phyloP scores from a whole-genome alignment of 78 protist species.

The Dictyostelium brefeldianum region DNA sequence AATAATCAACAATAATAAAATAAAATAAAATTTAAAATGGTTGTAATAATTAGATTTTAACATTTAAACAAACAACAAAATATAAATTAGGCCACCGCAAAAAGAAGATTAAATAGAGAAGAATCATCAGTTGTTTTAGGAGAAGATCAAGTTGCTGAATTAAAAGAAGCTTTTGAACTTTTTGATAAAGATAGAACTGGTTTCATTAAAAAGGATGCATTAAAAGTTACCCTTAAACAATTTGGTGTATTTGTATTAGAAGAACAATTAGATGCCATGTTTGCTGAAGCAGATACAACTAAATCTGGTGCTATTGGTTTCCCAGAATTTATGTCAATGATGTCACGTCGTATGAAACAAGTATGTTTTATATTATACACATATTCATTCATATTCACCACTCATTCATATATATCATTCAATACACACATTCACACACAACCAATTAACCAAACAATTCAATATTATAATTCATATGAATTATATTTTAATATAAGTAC shows the following conservation, averaged over 20 bases:
- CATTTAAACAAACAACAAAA: too few relatives aligned
- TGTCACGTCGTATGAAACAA: slow-evolving; percentile 88
- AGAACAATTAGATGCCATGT: slow-evolving; percentile 77
- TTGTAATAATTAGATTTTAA: too few relatives aligned
- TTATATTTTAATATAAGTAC: too few relatives aligned
- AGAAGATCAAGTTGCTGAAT: slow-evolving; percentile 98
- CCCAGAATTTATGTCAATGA: slow-evolving; percentile 90
- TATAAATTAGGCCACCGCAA: slow-evolving; percentile 34
- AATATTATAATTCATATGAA: too few relatives aligned
- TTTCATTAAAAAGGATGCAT: slow-evolving; percentile 94
- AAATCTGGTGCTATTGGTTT: slow-evolving; percentile 83
- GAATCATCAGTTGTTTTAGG: slow-evolving; percentile 80
- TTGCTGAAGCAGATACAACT: slow-evolving; percentile 82
- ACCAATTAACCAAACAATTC: too few relatives aligned
- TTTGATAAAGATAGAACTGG: slow-evolving; percentile 97
- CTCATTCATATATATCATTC: too few relatives aligned
- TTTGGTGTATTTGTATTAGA: slow-evolving; percentile 75
- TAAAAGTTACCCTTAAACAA: slow-evolving; percentile 79
- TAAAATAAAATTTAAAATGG: too few relatives aligned
- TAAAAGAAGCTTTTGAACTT: slow-evolving; percentile 96
- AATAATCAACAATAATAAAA: too few relatives aligned
- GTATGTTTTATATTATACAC: slow-evolving; percentile 47
- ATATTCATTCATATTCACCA: neutral
- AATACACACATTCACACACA: too few relatives aligned
- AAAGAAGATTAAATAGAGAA: slow-evolving; percentile 81